phyloP scores from a whole-genome alignment of 2,329 filamentous ascomycete species.

The Fusarium fracticaudum region DNA sequence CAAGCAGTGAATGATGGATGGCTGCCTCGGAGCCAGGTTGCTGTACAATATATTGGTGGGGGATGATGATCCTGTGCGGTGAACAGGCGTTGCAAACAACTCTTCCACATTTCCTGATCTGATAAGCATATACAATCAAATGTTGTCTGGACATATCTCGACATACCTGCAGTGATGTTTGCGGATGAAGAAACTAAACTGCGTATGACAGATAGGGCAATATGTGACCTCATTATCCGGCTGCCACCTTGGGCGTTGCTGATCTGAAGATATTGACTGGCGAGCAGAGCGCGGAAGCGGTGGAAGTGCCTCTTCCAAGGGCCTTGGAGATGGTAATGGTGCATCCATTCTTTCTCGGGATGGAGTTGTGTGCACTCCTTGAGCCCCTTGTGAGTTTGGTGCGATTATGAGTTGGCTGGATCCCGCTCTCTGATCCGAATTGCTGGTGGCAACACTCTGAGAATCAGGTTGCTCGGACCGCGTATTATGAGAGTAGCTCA shows the following conservation, averaged over 20 bases:
- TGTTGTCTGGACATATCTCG: neutral
- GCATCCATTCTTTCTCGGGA: conserved; percentile 44
- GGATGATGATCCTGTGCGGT: conserved; percentile 93
- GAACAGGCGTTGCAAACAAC: conserved; percentile 93
- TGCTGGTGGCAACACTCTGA: neutral
- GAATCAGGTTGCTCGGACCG: neutral
- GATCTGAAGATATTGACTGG: conserved; percentile 47
- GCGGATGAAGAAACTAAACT: conserved; percentile 85
- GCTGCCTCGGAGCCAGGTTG: conserved; percentile 65
- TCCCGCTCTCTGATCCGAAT: neutral
- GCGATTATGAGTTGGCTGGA: neutral
- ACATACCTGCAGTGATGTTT: conserved; percentile 91
- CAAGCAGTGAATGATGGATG: conserved; percentile 49
- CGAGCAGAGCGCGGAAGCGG: conserved; percentile 32
- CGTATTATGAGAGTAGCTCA: neutral
- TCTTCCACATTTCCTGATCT: conserved; percentile 83
- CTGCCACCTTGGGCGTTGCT: conserved; percentile 83
- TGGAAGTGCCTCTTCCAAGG: conserved; percentile 27
- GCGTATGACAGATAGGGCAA: conserved; percentile 84
- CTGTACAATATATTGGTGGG: conserved; percentile 89
- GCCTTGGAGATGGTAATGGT: conserved; percentile 34
- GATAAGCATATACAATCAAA: conserved; percentile 19
- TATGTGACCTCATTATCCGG: conserved; percentile 82
- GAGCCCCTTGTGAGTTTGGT: conserved; percentile 12
- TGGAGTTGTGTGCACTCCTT: conserved; percentile 27